A percentile compares a stretch with the other conserved stretches of the same genome.
Evolutionary conservation across 495 filamentous ascomycete species (phyloP).

Genomic region (Penicillium flavigenum): DNA sequence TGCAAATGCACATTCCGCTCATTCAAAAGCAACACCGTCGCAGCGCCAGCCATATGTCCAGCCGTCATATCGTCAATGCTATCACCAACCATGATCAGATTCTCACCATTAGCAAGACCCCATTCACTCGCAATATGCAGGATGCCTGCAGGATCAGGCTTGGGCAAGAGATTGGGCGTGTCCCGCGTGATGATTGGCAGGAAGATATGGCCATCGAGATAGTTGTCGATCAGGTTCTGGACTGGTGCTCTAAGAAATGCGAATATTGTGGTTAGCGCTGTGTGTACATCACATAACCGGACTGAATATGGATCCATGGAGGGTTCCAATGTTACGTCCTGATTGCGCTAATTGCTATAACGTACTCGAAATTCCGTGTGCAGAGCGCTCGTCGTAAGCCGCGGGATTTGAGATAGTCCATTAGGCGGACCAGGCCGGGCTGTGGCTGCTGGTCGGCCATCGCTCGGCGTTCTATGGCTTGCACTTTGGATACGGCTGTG

Average conservation of each 20-base stretch:
- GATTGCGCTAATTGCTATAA: background rate
- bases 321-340: background rate
- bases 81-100: slow-evolving; percentile 74
- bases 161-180: slow-evolving; percentile 65
- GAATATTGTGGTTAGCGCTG: background rate
- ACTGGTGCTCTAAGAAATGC: slow-evolving; percentile 54
- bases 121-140: slow-evolving; percentile 77
- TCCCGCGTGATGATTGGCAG: slow-evolving; percentile 83
- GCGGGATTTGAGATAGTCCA: slow-evolving; percentile 72
- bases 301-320: background rate
- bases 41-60: slow-evolving; percentile 78
- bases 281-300: background rate
- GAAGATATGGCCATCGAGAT: slow-evolving; percentile 66
- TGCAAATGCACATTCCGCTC: slow-evolving; percentile 72
- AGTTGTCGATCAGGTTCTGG: slow-evolving; percentile 68
- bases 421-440: slow-evolving; percentile 69
- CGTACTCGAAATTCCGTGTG: slow-evolving; percentile 88
- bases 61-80: slow-evolving; percentile 93
- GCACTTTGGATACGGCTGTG: slow-evolving; percentile 69
- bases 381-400: slow-evolving; percentile 77
- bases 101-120: slow-evolving; percentile 56
- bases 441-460: slow-evolving; percentile 80
- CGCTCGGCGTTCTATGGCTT: slow-evolving; percentile 71
- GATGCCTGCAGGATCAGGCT: slow-evolving; percentile 86
- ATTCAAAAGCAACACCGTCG: slow-evolving; percentile 84